Evolutionary conservation across 768 basidiomycete species (phyloP).

Genomic region (Xerocomellus intermedius): DNA sequence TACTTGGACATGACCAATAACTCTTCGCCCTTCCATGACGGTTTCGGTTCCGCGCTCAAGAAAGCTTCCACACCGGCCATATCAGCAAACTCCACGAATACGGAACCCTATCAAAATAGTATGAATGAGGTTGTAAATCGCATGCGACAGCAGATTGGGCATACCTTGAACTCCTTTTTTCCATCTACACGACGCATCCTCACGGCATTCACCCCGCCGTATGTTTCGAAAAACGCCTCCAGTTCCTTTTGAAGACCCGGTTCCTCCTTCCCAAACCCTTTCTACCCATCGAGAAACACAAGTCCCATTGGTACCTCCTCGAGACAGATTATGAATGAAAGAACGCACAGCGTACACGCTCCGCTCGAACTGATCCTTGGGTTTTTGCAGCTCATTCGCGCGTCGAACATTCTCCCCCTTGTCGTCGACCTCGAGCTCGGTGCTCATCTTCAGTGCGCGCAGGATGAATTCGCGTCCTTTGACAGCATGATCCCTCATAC

Average conservation of each 20-base stretch:
- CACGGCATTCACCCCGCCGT: conserved; percentile 76
- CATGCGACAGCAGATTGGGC: conserved; percentile 8
- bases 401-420: conserved; percentile 72
- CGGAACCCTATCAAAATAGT: conserved; percentile 64
- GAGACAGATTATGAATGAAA: conserved; percentile 14
- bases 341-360: conserved; percentile 84
- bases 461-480: conserved; percentile 69
- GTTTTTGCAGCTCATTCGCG: conserved; percentile 70
- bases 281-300: conserved; percentile 44
- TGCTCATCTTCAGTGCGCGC: conserved; percentile 55
- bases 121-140: not conserved
- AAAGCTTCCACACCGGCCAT: conserved; percentile 68
- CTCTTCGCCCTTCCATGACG: conserved; percentile 72
- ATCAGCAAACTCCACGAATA: conserved; percentile 88
- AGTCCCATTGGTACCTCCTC: not conserved
- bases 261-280: conserved; percentile 78
- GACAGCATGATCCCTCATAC: conserved; percentile 74
- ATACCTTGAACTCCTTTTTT: conserved; percentile 85
- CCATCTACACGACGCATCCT: conserved; percentile 82
- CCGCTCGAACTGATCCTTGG: conserved; percentile 75
- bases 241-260: conserved; percentile 65
- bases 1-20: conserved; percentile 88
- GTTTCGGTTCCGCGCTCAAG: conserved; percentile 78
- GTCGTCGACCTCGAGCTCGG: conserved; percentile 71
- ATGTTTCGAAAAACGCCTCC: conserved; percentile 78